phyloP scores from a whole-genome alignment of 257 asterid genomes.

The Leptodermis oblonga region DNA sequence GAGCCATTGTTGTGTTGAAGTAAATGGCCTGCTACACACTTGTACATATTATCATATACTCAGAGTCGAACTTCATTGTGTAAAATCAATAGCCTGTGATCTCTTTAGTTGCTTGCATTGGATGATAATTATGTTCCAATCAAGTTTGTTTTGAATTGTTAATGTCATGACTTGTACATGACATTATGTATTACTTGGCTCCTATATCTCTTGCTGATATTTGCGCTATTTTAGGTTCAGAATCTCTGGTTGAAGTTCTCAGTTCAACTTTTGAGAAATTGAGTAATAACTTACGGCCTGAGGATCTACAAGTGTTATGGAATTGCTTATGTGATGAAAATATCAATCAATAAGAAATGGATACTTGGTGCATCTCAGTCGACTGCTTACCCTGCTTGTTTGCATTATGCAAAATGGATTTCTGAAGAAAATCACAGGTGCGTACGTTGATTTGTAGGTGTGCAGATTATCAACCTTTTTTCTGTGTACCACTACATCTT shows the following conservation, averaged over 20 bases:
- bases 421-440: conserved; percentile 60
- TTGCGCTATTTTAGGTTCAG: conserved; percentile 40
- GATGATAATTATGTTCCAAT: not conserved
- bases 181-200: not conserved
- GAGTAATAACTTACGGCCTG: conserved; percentile 49
- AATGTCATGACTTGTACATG: not conserved
- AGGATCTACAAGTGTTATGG: conserved; percentile 47
- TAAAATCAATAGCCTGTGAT: not conserved
- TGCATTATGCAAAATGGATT: conserved; percentile 48
- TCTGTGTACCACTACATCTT: conserved; percentile 2
- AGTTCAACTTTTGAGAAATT: conserved; percentile 55
- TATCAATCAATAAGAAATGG: conserved; percentile 33
- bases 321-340: conserved; percentile 49
- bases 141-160: not conserved
- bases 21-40: not conserved
- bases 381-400: conserved; percentile 59
- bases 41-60: not conserved
- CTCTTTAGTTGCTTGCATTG: not conserved
- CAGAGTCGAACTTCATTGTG: not conserved
- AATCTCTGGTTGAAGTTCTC: conserved; percentile 58
- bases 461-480: not conserved
- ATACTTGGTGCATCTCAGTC: conserved; percentile 39
- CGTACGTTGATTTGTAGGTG: not conserved
- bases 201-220: conserved; percentile 7
- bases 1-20: not conserved